A percentile compares a stretch with the other conserved stretches of the same genome.
These are phyloP conservation scores for Fusarium setosum DNA, from an alignment of 2,329 filamentous ascomycete species.

Conservation along the genomic window DNA sequence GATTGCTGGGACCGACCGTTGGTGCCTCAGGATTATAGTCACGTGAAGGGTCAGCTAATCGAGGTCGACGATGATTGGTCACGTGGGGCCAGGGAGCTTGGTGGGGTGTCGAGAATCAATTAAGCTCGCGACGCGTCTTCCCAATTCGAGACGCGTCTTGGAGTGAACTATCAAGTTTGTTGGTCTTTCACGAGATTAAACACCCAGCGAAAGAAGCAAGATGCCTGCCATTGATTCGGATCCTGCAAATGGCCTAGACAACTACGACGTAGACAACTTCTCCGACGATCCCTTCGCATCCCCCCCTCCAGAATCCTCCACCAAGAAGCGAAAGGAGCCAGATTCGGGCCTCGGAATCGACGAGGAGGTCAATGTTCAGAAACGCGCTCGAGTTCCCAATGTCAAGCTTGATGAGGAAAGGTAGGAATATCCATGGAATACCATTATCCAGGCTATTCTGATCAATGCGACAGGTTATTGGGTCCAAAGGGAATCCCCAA, in stretches of 20 bases:
- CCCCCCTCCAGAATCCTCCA: conserved; percentile 53
- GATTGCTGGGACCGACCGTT: conserved; percentile 36
- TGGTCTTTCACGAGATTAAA: background rate
- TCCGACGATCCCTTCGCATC: conserved; percentile 61
- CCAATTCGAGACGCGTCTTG: conserved; percentile 22
- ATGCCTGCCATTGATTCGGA: conserved; percentile 40
- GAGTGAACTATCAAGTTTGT: background rate
- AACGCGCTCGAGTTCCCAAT: conserved; percentile 75
- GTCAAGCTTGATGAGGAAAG: conserved; percentile 89
- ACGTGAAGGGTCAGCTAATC: conserved; percentile 46
- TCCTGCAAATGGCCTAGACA: conserved; percentile 68
- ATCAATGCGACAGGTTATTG: conserved; percentile 69
- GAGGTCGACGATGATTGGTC: conserved; percentile 26
- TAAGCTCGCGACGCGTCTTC: conserved; percentile 42
- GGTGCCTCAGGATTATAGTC: conserved; percentile 47
- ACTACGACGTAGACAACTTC: conserved; percentile 75
- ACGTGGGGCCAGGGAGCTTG: background rate
- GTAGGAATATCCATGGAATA: conserved; percentile 52
- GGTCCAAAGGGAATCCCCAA: conserved; percentile 87
- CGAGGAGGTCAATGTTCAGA: conserved; percentile 84
- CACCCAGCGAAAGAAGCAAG: background rate
- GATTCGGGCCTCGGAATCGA: conserved; percentile 79
- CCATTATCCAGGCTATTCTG: background rate
- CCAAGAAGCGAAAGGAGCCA: conserved; percentile 61
- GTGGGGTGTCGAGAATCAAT: conserved; percentile 30